Evolutionary conservation across 2,329 filamentous ascomycete genomes (phyloP), one percentile per base, ranked within the genome.

Genomic region (Rhytidhysteron rufulum): DNA sequence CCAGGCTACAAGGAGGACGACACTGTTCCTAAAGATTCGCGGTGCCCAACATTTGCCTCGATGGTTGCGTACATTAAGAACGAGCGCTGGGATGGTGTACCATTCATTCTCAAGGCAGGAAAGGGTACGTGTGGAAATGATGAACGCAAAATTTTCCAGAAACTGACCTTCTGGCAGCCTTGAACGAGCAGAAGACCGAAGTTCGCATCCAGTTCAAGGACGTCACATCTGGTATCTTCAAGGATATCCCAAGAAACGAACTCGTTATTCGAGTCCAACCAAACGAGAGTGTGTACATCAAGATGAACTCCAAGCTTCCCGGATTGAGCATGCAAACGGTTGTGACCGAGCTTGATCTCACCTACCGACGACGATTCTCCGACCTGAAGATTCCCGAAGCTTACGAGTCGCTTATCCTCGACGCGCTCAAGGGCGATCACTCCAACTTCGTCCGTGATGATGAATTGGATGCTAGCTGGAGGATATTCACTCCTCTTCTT

Each of bases 271-370:
- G 93, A 54, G 95, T 98, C 51, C 93, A 98, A 76, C 93, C 93
- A 58, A 98, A 98, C 74, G 93, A 98, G 79, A 95, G 88, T 65
- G 90, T 98, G 54, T 98, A 98, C 75, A 95, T 97, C 71, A 98
- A 98, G 83, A 98, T 98, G 93, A 98, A 98, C 84, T 97, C 91
- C 21, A 98, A 98, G 79, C 78, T 98, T 44, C 94, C 93, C 16
- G 93, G 93, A 58, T 77, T 98, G 59, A 97, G 89, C 76, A 98
- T 97, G 90, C 93, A 98, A 78, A 98, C 93, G 10, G 93, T 97
- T 29, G 88, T 96, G 56, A 98, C 93, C 45, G 93, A 98, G 75
- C 86, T 98, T 45, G 93, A 98, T 64, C 81, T 98, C 54, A 98
- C 94, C 50, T 98, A 98, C 78, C 83, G 94, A 65, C 85, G 93